phyloP scores from a whole-genome alignment of 2,329 filamentous ascomycete species.

The Neofusicoccum cordaticola region DNA sequence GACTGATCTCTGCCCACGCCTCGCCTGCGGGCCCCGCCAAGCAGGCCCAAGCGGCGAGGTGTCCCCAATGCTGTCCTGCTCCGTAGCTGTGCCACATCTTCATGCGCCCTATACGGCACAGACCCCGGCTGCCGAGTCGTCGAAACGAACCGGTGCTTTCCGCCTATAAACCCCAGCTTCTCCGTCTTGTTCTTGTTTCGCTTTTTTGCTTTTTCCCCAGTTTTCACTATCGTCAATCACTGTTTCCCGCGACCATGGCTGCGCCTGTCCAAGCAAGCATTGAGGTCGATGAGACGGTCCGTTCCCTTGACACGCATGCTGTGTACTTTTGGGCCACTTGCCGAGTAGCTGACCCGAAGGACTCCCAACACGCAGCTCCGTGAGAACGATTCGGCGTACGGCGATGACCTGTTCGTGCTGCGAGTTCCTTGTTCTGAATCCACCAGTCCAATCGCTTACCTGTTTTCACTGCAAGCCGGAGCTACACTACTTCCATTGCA shows the following conservation, averaged over 20 bases:
- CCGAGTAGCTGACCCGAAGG: background rate
- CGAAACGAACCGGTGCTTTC: background rate
- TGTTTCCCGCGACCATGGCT: background rate
- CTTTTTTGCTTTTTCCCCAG: background rate
- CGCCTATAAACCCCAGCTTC: background rate
- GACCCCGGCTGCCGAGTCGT: background rate
- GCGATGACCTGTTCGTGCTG: background rate
- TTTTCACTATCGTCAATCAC: background rate
- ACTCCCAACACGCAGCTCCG: background rate
- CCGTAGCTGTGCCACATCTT: background rate
- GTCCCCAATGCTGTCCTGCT: background rate
- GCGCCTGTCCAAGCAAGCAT: background rate
- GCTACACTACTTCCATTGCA: slow-evolving; percentile 22
- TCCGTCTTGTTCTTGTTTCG: background rate
- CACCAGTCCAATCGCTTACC: background rate
- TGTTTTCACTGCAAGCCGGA: background rate
- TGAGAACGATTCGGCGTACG: background rate
- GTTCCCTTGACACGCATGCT: background rate
- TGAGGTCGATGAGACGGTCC: slow-evolving; percentile 3
- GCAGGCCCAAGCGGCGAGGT: background rate
- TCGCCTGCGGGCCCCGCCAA: background rate
- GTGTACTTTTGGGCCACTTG: background rate
- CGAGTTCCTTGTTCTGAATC: background rate
- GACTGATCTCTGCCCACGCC: background rate
- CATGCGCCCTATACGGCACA: background rate